phyloP scores from a whole-genome alignment of 108 stramenopile species.

The Schizochytrium sp. region DNA sequence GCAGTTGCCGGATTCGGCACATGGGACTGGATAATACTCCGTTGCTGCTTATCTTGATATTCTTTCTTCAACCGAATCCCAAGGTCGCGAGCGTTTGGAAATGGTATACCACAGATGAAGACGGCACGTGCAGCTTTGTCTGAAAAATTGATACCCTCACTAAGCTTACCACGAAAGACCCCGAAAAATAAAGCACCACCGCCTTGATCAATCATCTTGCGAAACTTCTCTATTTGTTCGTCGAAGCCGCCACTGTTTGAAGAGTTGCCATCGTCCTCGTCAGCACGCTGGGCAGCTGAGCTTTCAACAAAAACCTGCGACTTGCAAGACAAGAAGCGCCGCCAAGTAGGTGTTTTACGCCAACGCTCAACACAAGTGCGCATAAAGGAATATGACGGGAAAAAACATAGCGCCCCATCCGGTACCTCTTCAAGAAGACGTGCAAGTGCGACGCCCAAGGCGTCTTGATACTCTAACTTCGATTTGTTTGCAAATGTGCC shows the following conservation, averaged over 20 bases:
- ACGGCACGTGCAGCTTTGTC: conserved; percentile 92
- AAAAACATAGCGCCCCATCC: conserved; percentile 93
- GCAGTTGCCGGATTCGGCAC: not conserved
- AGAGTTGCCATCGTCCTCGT: not conserved
- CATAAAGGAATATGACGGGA: conserved; percentile 89
- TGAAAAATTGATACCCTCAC: conserved; percentile 87
- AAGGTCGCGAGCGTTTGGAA: conserved; percentile 91
- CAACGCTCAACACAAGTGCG: conserved; percentile 54
- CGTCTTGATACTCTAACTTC: conserved; percentile 86
- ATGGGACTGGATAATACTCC: no score
- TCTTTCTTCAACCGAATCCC: conserved; percentile 91
- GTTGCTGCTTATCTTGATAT: conserved; percentile 75
- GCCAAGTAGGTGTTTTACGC: conserved; percentile 77
- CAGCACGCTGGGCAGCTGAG: not conserved
- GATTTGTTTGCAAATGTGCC: conserved; percentile 88
- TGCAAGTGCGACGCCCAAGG: conserved; percentile 88
- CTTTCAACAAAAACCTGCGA: conserved; percentile 67
- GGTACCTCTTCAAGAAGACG: conserved; percentile 82
- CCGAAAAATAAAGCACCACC: conserved; percentile 90
- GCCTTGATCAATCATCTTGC: conserved; percentile 63
- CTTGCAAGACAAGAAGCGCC: conserved; percentile 78
- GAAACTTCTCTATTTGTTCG: not conserved
- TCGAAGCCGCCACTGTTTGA: conserved; percentile 10
- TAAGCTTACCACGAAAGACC: conserved; percentile 92
- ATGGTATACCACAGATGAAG: conserved; percentile 95